Base-by-base conservation (phyloP, 106 monocot genomes). In the Phalaenopsis aphrodite region DNA sequence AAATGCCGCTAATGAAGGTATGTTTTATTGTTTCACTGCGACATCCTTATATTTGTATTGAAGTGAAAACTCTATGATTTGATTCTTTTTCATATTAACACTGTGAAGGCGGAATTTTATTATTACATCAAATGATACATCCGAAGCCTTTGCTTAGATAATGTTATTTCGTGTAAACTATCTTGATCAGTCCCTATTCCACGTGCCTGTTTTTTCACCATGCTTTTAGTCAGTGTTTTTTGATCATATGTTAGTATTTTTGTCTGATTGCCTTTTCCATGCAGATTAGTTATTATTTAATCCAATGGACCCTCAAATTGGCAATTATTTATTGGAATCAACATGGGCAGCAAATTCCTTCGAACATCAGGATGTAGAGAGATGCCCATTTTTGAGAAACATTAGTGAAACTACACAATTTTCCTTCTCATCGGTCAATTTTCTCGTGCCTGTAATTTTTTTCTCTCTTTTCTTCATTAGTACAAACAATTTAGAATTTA, bases 331-430 rank as follows among this genome's bases (percentile, higher is more conserved):
- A 10, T 43, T 55, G 73, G 85, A 83, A 71, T 85, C 78, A 18
- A 55, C 72, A 18, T 83, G 74, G 10, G 39, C 30, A 1, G 82
- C 86, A 39, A 78, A 82, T 48, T 42, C 82, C 16, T 72, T 81
- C 58, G 83, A 86, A 41, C 85, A 84, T 36, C 78, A 86, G 64
- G 93, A 85, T 55, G 89, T 95, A 39, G 87, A 88, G 68, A 91
- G 85, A 78, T 95, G 95, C 84, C 95, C 95, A 37, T 95, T 95
- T 80, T 72, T 95, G 84, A 91, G 93, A 66, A 95, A 95, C 78
- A 93, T 95, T 80, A 95, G 91, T 55, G 91, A 95, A 69, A 91
- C 93, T 17, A 95, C 95, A 49, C 89, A 73, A 18, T 95, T 95
- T 83, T 88, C 89, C 41, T 93, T 93, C 73, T 85, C 91, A 23